Conservation (phyloP, 495 filamentous ascomycete genomes). For the Aspergillus bridgeri region DNA sequence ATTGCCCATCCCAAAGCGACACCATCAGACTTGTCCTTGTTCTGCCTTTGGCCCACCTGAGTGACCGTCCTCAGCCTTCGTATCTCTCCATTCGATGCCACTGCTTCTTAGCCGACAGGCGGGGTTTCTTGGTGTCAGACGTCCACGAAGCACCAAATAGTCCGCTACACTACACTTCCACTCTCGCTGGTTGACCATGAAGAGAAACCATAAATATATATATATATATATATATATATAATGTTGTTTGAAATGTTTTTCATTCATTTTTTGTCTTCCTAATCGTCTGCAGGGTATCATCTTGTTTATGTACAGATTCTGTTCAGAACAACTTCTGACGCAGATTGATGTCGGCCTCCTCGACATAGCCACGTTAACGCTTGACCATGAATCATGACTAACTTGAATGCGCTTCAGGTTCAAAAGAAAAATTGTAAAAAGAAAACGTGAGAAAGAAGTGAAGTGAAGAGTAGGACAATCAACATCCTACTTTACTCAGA, state of each 20-base stretch:
- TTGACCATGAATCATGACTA: constrained; percentile 1
- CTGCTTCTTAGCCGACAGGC: too few relatives aligned
- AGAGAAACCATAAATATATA: background rate
- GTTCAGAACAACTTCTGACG: background rate
- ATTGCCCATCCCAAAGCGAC: too few relatives aligned
- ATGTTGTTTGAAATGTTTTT: background rate
- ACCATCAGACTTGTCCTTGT: too few relatives aligned
- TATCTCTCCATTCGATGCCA: too few relatives aligned
- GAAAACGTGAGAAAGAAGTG: background rate
- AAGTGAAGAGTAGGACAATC: constrained; percentile 7
- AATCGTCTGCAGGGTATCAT: constrained; percentile 9
- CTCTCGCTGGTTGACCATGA: background rate
- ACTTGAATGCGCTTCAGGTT: constrained; percentile 1
- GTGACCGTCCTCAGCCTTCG: too few relatives aligned
- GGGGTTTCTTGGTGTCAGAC: too few relatives aligned
- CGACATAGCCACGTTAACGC: constrained; percentile 3
- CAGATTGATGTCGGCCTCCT: background rate
- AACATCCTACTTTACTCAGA: constrained; percentile 7
- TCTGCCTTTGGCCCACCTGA: too few relatives aligned
- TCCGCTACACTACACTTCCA: too few relatives aligned
- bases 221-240: too few relatives aligned
- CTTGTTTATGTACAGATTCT: constrained; percentile 5
- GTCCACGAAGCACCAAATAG: too few relatives aligned
- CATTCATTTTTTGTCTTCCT: background rate
- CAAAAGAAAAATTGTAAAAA: constrained; percentile 3